phyloP scores from a whole-genome alignment of 2,329 filamentous ascomycete genomes.

The Diaporthe citrichinensis region DNA sequence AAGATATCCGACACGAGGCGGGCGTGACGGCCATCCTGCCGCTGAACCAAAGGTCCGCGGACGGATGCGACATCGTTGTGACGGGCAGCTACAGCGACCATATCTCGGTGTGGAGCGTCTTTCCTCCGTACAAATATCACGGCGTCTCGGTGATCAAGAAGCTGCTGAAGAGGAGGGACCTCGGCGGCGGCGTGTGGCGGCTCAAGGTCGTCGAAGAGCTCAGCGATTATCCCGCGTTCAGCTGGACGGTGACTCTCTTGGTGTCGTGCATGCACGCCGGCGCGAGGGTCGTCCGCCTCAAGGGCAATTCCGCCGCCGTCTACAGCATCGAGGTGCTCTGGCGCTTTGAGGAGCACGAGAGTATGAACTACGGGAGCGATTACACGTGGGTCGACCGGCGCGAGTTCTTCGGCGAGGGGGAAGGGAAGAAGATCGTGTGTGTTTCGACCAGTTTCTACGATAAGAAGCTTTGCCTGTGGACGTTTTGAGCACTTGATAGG shows the following conservation, averaged over 20 bases:
- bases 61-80: constrained; percentile 72
- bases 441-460: constrained; percentile 86
- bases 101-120: constrained; percentile 75
- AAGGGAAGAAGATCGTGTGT: constrained; percentile 56
- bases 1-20: constrained; percentile 71
- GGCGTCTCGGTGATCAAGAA: constrained; percentile 51
- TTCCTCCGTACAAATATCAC: constrained; percentile 57
- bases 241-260: constrained; percentile 58
- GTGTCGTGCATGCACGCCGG: constrained; percentile 97
- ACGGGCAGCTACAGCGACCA: constrained; percentile 95
- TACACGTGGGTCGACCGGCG: constrained; percentile 59
- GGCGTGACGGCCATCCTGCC: constrained; percentile 92
- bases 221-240: constrained; percentile 41
- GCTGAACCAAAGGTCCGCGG: constrained; percentile 59
- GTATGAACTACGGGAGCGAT: constrained; percentile 95
- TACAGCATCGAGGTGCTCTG: constrained; percentile 77
- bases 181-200: constrained; percentile 91
- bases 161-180: constrained; percentile 73
- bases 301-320: constrained; percentile 49
- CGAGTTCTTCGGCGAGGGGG: constrained; percentile 42
- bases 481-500: constrained; percentile 42
- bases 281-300: constrained; percentile 72
- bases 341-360: constrained; percentile 86
- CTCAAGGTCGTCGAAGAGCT: constrained; percentile 70
- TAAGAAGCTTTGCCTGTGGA: constrained; percentile 78